phyloP scores from a whole-genome alignment of 495 filamentous ascomycete genomes.

The Daldinia vernicosa region DNA sequence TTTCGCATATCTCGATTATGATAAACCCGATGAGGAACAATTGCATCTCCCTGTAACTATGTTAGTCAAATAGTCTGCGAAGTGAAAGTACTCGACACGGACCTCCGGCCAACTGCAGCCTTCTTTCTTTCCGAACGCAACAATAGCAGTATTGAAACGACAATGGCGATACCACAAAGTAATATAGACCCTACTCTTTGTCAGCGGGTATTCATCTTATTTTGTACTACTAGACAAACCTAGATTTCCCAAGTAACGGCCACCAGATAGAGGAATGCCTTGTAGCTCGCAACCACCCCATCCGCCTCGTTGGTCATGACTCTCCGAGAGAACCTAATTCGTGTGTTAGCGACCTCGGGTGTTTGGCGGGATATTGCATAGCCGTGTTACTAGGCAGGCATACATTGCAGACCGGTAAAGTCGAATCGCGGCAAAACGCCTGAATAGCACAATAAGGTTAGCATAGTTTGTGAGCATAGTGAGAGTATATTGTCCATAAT shows the following conservation, averaged over 20 bases:
- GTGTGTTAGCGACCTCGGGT: slow-evolving; percentile 20
- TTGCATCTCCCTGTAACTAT: slow-evolving; percentile 84
- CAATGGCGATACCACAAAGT: slow-evolving; percentile 79
- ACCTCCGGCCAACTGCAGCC: slow-evolving; percentile 95
- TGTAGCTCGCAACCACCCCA: slow-evolving; percentile 72
- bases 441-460: slow-evolving; percentile 47
- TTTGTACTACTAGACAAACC: slow-evolving; percentile 63
- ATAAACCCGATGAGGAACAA: slow-evolving; percentile 89
- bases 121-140: slow-evolving; percentile 89
- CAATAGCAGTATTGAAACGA: slow-evolving; percentile 69
- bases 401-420: slow-evolving; percentile 96
- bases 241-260: slow-evolving; percentile 77
- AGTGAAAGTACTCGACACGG: slow-evolving; percentile 33
- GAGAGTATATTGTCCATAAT: neutral
- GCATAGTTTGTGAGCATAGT: neutral
- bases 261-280: slow-evolving; percentile 75
- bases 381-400: slow-evolving; percentile 52
- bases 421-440: slow-evolving; percentile 97
- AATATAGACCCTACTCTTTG: slow-evolving; percentile 81
- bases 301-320: slow-evolving; percentile 58
- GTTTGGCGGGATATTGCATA: slow-evolving; percentile 32
- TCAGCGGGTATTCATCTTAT: slow-evolving; percentile 5
- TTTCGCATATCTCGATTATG: slow-evolving; percentile 91
- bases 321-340: slow-evolving; percentile 55
- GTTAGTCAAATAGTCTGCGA: slow-evolving; percentile 36